Evolutionary conservation across 2,329 filamentous ascomycete species (phyloP).

Genomic region (Scytalidium lignicola): DNA sequence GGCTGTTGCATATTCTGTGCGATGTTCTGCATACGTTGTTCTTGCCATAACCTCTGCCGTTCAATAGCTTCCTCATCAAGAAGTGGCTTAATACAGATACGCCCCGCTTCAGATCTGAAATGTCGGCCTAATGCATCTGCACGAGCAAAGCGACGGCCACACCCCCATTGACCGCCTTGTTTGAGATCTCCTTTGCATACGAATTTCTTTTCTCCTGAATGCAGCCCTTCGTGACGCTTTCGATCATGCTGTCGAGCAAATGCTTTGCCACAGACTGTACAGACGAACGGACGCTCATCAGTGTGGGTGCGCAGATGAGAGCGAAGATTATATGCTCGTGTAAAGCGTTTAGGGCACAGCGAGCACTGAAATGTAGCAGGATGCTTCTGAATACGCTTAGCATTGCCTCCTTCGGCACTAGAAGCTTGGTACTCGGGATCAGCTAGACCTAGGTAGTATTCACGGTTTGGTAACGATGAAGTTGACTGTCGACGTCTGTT

Average conservation of each 20-base stretch:
- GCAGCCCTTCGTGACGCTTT: constrained; percentile 92
- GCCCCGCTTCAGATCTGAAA: constrained; percentile 91
- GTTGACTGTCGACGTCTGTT: constrained; percentile 55
- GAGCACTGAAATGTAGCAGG: constrained; percentile 95
- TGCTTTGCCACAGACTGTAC: constrained; percentile 92
- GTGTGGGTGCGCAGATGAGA: constrained; percentile 96
- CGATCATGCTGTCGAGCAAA: constrained; percentile 97
- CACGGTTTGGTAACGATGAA: constrained; percentile 51
- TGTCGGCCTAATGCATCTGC: constrained; percentile 92
- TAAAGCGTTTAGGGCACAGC: constrained; percentile 92
- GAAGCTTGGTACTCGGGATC: constrained; percentile 77
- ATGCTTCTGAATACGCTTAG: constrained; percentile 92
- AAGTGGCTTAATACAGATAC: constrained; percentile 95
- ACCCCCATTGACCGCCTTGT: constrained; percentile 81
- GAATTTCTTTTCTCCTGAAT: constrained; percentile 98
- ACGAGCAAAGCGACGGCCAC: constrained; percentile 85
- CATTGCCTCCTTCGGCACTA: constrained; percentile 48
- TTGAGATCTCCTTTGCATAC: constrained; percentile 91
- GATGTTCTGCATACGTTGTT: constrained; percentile 60
- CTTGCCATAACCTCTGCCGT: constrained; percentile 68
- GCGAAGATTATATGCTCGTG: constrained; percentile 90
- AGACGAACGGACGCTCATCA: constrained; percentile 94
- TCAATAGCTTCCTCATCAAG: constrained; percentile 90
- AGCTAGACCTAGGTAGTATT: constrained; percentile 84
- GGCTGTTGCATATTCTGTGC: constrained; percentile 56